Base-by-base conservation (phyloP, 345 rosid species). In the Hibiscus tridactylites region DNA sequence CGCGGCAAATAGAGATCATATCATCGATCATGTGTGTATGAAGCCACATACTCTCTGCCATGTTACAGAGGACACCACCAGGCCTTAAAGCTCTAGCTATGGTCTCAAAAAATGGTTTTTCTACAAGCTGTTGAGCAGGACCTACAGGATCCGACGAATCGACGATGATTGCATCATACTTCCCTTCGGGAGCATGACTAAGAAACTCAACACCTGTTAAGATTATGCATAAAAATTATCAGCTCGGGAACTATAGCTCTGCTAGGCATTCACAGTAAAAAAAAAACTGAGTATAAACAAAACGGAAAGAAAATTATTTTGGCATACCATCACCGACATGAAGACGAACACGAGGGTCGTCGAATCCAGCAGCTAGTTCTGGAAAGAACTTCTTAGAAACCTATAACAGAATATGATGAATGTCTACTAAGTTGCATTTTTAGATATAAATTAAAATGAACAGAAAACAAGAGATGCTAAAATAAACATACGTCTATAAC, bases 11-110 rank as follows among this genome's bases (percentile, higher is more conserved):
- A 28, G 88, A 76, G 68, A 92, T 80, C 92, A 91, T 88, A 65
- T 88, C 92, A 79, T 95, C 80, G 66, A 95, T 88, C 61, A 95
- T 89, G 83, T 95, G 98, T 6, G 98, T 92, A 75, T 92, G 99
- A 19, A 95, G 99, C 99, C 97, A 92, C 92, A 92, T 88, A 76
- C 99, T 92, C 80, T 95, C 98, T 2, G 97, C 96, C 98, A 92
- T 90, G 86, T 90, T 95, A 80, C 96, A 92, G 54, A 95, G 90
- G 75, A 90, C 85, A 70, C 99, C 99, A 29, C 99, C 97, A 68
- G 96, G 98, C 86, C 88, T 86, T 72, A 95, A 80, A 3, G 98
- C 90, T 71, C 79, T 84, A 9, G 97, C 96, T 73, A 89, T 68
- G 5, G 86, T 84, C 75, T 95, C 90, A 65, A 92, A 90, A 82